Conservation (phyloP, 139 green algal genomes). For the Protoeuglena noctilucae region DNA sequence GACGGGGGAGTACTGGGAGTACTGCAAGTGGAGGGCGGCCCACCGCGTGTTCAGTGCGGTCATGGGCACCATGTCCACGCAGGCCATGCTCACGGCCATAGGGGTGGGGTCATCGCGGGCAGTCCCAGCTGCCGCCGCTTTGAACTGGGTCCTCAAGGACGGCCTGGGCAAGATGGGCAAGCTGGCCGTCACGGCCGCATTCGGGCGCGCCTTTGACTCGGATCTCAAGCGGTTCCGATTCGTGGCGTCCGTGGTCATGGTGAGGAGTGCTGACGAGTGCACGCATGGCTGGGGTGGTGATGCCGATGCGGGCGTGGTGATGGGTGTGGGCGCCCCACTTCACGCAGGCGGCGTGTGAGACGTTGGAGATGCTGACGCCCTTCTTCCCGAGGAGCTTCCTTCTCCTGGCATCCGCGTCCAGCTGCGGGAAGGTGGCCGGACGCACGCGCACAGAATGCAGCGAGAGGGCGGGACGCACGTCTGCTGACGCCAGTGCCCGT, state of each 20-base stretch:
- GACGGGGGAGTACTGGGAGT: not conserved
- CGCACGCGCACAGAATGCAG: no score
- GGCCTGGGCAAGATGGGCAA: slow-evolving; percentile 24
- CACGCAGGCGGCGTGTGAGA: no score
- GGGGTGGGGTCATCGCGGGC: slow-evolving; percentile 16
- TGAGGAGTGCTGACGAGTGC: not conserved
- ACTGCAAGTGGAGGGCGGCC: not conserved
- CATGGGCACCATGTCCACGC: not conserved
- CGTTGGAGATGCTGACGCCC: not conserved
- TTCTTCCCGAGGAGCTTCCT: not conserved
- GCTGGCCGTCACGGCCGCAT: slow-evolving; percentile 11
- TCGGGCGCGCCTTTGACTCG: slow-evolving; percentile 16
- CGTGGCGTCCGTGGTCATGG: not conserved
- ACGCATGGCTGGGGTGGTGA: no score
- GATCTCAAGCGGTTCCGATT: not conserved
- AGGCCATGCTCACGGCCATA: slow-evolving; percentile 21
- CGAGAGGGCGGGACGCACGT: no score
- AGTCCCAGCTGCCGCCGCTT: slow-evolving; percentile 16
- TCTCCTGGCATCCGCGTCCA: not conserved
- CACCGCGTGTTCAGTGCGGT: not conserved
- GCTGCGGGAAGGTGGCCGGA: not conserved
- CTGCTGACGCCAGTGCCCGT: no score
- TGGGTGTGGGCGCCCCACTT: not conserved
- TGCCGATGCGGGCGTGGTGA: no score
- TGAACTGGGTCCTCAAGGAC: slow-evolving; percentile 30